These are phyloP conservation scores for Trichoderma hamatum DNA, from an alignment of 2,329 filamentous ascomycete genomes.

Conservation along the genomic window DNA sequence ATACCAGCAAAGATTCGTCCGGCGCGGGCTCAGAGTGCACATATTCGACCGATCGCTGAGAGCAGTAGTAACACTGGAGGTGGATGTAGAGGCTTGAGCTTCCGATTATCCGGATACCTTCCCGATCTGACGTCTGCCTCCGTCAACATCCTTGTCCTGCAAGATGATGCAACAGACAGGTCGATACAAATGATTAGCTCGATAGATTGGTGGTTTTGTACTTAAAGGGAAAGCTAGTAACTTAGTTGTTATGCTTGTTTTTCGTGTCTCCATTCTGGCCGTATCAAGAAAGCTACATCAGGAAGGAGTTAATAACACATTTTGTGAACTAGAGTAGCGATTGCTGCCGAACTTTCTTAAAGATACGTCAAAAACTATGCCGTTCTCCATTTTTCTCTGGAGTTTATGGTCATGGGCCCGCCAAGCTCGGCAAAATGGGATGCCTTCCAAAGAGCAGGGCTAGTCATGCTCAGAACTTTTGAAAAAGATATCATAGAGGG, in stretches of 20 bases:
- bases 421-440: not conserved
- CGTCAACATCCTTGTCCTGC: not conserved
- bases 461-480: conserved; percentile 6
- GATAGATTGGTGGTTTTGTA: not conserved
- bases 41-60: not conserved
- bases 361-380: not conserved
- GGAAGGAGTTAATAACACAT: conserved; percentile 10
- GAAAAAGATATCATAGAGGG: not conserved
- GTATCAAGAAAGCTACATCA: not conserved
- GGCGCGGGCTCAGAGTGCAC: not conserved
- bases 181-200: not conserved
- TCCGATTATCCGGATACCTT: conserved; percentile 25
- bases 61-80: not conserved
- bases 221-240: not conserved
- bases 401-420: not conserved
- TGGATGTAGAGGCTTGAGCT: not conserved
- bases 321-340: not conserved
- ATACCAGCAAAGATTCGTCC: not conserved
- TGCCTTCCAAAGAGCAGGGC: not conserved
- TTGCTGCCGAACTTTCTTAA: not conserved
- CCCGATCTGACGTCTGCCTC: conserved; percentile 12
- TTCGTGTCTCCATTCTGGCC: not conserved
- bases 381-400: not conserved
- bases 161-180: not conserved
- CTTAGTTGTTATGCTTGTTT: conserved; percentile 6